Conservation (phyloP, 1,284 basidiomycete genomes). For the Amylostereum areolatum region DNA sequence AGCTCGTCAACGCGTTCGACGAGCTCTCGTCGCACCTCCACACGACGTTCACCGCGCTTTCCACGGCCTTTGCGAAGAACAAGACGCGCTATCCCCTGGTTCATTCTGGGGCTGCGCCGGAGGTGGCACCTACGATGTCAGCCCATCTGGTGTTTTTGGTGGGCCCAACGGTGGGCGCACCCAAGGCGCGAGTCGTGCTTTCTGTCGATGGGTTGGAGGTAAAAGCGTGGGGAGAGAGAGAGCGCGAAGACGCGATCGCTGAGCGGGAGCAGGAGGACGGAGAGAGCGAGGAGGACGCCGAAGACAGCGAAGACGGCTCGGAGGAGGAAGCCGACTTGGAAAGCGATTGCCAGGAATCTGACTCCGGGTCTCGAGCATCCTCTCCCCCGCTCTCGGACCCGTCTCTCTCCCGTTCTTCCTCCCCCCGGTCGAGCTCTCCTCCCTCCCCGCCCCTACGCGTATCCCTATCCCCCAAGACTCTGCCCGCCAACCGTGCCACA, state of each 20-base stretch:
- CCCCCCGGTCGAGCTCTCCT: conserved; percentile 17
- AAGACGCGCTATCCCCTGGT: no score
- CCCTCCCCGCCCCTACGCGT: conserved; percentile 11
- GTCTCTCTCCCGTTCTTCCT: conserved; percentile 17
- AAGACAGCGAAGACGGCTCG: conserved; percentile 16
- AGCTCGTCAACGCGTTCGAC: conserved; percentile 59
- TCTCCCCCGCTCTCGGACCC: no score
- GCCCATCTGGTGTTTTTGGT: conserved; percentile 56
- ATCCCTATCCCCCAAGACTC: conserved; percentile 6
- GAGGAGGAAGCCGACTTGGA: no score
- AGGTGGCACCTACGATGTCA: no score
- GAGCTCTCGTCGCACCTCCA: conserved; percentile 64
- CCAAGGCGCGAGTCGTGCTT: conserved; percentile 54
- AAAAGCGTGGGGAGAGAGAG: conserved; percentile 45
- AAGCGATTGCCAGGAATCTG: conserved; percentile 15
- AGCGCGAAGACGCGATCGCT: no score
- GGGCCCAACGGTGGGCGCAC: conserved; percentile 54
- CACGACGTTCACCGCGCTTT: conserved; percentile 66
- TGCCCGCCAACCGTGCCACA: conserved; percentile 8
- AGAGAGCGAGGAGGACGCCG: conserved; percentile 14
- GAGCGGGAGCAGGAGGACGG: no score
- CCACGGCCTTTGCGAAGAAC: conserved; percentile 48
- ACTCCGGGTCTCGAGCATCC: no score
- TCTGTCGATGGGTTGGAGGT: conserved; percentile 58
- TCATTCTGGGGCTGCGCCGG: no score